A percentile compares a stretch with the other conserved stretches of the same genome.
These are phyloP conservation scores for Aspergillus indologenus DNA, from an alignment of 495 filamentous ascomycete species.

Conservation along the genomic window DNA sequence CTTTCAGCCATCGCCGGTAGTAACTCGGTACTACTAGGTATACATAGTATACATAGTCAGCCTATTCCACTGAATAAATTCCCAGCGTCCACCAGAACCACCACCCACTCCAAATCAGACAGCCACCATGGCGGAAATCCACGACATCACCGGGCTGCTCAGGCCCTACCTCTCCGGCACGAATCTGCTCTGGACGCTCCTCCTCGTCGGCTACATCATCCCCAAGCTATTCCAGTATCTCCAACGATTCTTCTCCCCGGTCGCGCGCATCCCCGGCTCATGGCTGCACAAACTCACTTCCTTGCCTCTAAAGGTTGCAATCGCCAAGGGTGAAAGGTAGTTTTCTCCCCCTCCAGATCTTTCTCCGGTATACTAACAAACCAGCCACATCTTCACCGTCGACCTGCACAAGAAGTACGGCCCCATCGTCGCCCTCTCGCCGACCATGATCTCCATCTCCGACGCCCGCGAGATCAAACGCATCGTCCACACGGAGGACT, in stretches of 20 bases:
- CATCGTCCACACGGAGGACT: background rate
- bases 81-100: too few relatives aligned
- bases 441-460: background rate
- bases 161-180: background rate
- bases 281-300: background rate
- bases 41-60: too few relatives aligned
- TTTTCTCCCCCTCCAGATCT: background rate
- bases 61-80: background rate
- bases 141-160: background rate
- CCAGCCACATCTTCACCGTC: constrained; percentile 1
- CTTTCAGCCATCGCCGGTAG: background rate
- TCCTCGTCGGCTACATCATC: background rate
- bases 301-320: background rate
- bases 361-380: background rate
- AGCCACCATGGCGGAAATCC: too few relatives aligned
- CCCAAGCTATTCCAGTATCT: background rate
- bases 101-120: background rate
- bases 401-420: background rate
- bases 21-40: too few relatives aligned
- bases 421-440: background rate
- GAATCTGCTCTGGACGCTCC: background rate
- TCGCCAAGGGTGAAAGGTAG: background rate
- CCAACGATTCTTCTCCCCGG: background rate
- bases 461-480: background rate
- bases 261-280: background rate